A percentile compares a stretch with the other conserved stretches of the same genome.
These are phyloP conservation scores for Graphilbum fragrans DNA, from an alignment of 2,329 filamentous ascomycete species.

Conservation along the genomic window DNA sequence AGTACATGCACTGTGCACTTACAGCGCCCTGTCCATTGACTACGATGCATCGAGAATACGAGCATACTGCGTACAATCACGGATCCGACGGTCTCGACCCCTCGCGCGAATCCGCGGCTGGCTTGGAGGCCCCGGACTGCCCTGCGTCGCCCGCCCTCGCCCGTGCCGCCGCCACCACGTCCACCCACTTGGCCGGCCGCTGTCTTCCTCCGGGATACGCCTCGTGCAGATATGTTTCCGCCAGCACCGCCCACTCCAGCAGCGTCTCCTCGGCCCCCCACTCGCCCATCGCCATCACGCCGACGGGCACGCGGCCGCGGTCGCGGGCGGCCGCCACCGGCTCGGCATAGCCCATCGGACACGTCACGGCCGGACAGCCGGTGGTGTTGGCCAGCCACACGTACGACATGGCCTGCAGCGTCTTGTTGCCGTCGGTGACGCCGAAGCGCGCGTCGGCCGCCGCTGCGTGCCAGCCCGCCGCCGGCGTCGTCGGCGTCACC, in stretches of 20 bases:
- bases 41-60: too few species aligned
- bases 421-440: conserved; percentile 59
- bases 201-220: conserved; percentile 33
- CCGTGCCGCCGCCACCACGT: conserved; percentile 34
- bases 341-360: conserved; percentile 62
- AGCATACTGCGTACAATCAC: neutral
- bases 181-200: conserved; percentile 43
- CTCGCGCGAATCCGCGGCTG: conserved; percentile 3
- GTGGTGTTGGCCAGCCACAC: conserved; percentile 75
- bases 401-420: conserved; percentile 72
- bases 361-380: conserved; percentile 63
- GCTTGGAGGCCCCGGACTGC: neutral
- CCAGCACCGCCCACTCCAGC: conserved; percentile 45
- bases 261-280: conserved; percentile 56
- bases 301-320: conserved; percentile 46
- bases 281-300: conserved; percentile 51
- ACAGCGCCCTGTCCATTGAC: too few species aligned
- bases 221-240: conserved; percentile 40
- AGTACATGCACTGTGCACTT: too few species aligned
- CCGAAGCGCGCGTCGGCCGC: conserved; percentile 55
- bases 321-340: conserved; percentile 29
- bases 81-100: too few species aligned
- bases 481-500: conserved; percentile 64
- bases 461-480: conserved; percentile 58
- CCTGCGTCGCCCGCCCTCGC: conserved; percentile 6